Evolutionary conservation across 2,329 filamentous ascomycete species (phyloP).

Genomic region (Phialophora chinensis): DNA sequence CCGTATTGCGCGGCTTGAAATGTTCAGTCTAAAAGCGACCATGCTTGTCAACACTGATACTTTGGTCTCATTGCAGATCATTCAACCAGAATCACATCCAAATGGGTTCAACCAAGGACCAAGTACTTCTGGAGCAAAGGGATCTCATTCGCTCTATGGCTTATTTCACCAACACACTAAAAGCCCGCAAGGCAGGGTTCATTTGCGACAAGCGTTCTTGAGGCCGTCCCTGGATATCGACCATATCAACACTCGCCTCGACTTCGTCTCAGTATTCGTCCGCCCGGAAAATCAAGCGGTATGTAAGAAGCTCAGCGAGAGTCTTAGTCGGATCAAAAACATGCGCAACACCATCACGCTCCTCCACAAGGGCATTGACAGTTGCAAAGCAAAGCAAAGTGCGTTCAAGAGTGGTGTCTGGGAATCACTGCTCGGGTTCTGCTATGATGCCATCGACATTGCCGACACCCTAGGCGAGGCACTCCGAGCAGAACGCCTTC

Average conservation of each 20-base stretch:
- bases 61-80: constrained; percentile 80
- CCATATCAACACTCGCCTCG: constrained; percentile 73
- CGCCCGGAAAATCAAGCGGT: constrained; percentile 68
- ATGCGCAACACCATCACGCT: constrained; percentile 71
- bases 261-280: constrained; percentile 70
- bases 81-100: constrained; percentile 81
- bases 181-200: constrained; percentile 77
- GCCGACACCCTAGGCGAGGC: constrained; percentile 67
- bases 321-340: constrained; percentile 75
- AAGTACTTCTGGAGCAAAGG: constrained; percentile 70
- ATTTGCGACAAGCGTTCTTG: constrained; percentile 80
- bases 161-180: constrained; percentile 76
- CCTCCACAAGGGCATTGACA: constrained; percentile 77
- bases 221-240: constrained; percentile 73
- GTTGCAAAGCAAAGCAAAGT: constrained; percentile 54
- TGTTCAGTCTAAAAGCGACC: constrained; percentile 71
- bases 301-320: constrained; percentile 63
- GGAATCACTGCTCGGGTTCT: constrained; percentile 75
- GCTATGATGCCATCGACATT: constrained; percentile 72
- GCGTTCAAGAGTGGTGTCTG: constrained; percentile 72
- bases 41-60: constrained; percentile 85
- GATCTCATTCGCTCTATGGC: constrained; percentile 82
- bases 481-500: constrained; percentile 52
- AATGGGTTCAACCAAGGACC: constrained; percentile 78
- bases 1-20: constrained; percentile 68